Conservation (phyloP, 176 grass and related monocot genomes). For the Zizania latifolia region DNA sequence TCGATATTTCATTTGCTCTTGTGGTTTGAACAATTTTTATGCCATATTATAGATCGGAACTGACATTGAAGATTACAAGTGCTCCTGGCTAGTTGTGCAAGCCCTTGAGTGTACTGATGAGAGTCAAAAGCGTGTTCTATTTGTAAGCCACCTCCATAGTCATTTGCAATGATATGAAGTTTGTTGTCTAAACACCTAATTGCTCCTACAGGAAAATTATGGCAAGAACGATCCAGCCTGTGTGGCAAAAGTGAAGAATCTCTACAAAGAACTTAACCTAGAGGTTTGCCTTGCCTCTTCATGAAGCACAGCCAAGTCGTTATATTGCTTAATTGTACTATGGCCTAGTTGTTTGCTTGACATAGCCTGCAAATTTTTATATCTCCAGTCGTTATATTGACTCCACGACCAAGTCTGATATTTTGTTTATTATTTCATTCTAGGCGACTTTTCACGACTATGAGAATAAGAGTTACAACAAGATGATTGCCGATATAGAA, state of each 20-base stretch:
- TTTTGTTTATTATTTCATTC: conserved; percentile 2
- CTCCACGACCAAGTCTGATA: neutral
- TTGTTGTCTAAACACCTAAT: neutral
- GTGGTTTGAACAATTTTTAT: conserved; percentile 3
- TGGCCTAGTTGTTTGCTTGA: neutral
- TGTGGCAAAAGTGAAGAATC: conserved; percentile 82
- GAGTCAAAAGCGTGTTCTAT: conserved; percentile 56
- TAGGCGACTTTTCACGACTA: conserved; percentile 61
- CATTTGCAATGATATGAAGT: conserved; percentile 4
- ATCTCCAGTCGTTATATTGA: neutral
- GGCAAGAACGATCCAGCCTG: conserved; percentile 74
- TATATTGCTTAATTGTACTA: too few relatives aligned
- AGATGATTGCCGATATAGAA: conserved; percentile 67
- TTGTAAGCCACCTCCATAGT: conserved; percentile 39
- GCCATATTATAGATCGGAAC: conserved; percentile 67
- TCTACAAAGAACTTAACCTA: conserved; percentile 84
- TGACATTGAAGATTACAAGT: conserved; percentile 98
- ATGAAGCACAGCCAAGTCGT: too few relatives aligned
- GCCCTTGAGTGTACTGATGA: conserved; percentile 63
- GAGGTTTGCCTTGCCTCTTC: conserved; percentile 57
- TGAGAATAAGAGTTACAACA: conserved; percentile 60
- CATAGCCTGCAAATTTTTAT: neutral
- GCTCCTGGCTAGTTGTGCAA: conserved; percentile 98
- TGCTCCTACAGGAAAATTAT: conserved; percentile 77
- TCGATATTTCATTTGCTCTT: neutral